Evolutionary conservation across 1,284 basidiomycete genomes (phyloP), one percentile per base, ranked within the genome.

Genomic region (Omphalotus olearius): DNA sequence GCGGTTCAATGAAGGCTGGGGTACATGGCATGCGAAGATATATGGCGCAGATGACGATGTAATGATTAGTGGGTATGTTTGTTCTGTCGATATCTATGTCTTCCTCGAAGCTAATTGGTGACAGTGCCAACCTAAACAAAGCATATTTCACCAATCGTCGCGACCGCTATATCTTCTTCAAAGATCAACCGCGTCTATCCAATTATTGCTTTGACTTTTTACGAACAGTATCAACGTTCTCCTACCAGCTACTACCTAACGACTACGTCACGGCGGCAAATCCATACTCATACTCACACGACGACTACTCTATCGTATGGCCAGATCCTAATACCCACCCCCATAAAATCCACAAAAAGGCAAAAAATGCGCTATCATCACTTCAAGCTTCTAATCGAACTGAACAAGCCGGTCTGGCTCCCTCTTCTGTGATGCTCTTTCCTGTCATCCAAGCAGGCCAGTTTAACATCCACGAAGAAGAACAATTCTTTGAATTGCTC

Each of bases 1-100:
- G 46, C 77, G 97, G 41, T 97, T 94, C 69, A 95, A 98, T 63
- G 97, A 99, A 71, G 97, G 95, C 0, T 98, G 93, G 88, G 96
- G 97, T 0, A 90, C 96, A 3, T 98, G 96, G 91, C 97, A 99
- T 66, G 89, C 94, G 18, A 99, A 99, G 70, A 82, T 96, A 54
- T 99, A 99, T 63, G 92, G 92, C 14, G 87, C 82, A 0, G 97
- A 99, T 64, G 85, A 98, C 64, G 84, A 93, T 52, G 79, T 99
- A 36, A 82, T 99, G 65, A 85, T 99, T 57, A 93, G 85, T 62
- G 97, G 96, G 94, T 95, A 64, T 70, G 89, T 73, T 39, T 37
- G 52, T 42, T 39, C 17, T 47, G 45, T 47, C 48, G 41, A 23
- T 14, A 2, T 7, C 7, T 45, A 23, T 23, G 5, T 48, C 2